Base-by-base conservation (phyloP, 345 rosid genomes). In the Noccaea caerulescens region DNA sequence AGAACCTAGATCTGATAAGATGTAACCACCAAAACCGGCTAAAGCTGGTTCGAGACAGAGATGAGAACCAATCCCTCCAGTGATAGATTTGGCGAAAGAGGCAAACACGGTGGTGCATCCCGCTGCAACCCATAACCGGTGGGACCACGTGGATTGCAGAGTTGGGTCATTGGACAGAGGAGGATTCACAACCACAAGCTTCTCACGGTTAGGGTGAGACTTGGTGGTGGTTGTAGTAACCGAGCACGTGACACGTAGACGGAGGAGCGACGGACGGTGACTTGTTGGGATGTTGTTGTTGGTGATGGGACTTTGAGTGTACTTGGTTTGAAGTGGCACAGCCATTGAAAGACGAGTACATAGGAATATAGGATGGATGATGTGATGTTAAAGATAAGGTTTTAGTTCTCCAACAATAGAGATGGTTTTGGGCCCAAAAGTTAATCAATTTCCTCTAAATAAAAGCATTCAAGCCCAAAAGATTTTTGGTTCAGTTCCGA, bases 1-100 rank as follows among this genome's bases (percentile, higher is more conserved):
- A 2, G 96, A 88, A 38, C 88, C 87, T 2, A 91, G 81, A 75
- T 91, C 97, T 7, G 90, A 88, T 32, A 83, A 75, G 65, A 87
- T 45, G 72, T 88, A 91, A 1, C 96, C 96, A 5, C 77, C 54
- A 56, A 63, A 82, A 49, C 88, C 88, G 4, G 93, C 91, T 56
- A 88, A 53, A 47, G 85, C 18, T 18, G 97, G 89, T 50, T 84
- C 82, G 0, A 84, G 66, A 88, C 82, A 82, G 11, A 50, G 34
- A 41, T 83, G 86, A 3, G 88, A 83, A 62, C 49, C 56, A 12
- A 78, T 55, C 16, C 88, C 82, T 36, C 70, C 83, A 3, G 41
- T 41, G 0, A 64, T 27, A 0, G 90, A 82, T 63, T 82, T 89
- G 44, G 85, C 85, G 4, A 86, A 78, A 30, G 96, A 79, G 43